Percentiles rank a stretch among this genome's conserved stretches.
phyloP scores from a whole-genome alignment of 2,329 filamentous ascomycete genomes.

The Dothideomycetes sp. region DNA sequence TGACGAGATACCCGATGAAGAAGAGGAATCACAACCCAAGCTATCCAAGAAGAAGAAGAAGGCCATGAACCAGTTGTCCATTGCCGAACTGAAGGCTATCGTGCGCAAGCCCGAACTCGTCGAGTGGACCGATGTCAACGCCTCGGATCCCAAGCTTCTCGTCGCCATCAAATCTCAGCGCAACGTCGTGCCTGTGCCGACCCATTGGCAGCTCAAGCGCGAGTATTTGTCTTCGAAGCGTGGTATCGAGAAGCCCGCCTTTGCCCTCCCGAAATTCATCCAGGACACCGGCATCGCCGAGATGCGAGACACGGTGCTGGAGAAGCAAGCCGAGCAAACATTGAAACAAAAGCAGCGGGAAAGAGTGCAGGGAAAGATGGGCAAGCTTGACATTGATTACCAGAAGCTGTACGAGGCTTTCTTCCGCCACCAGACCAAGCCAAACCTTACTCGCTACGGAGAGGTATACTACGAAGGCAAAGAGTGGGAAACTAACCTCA shows the following conservation, averaged over 20 bases:
- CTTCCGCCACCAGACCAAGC: constrained; percentile 95
- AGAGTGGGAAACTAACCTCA: constrained; percentile 90
- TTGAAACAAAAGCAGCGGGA: constrained; percentile 95
- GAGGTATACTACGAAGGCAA: constrained; percentile 99
- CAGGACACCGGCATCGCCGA: constrained; percentile 94
- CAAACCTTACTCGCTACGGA: constrained; percentile 82
- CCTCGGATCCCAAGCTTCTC: constrained; percentile 75
- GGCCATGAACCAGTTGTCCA: constrained; percentile 79
- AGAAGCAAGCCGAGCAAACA: constrained; percentile 86
- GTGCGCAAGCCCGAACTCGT: constrained; percentile 88
- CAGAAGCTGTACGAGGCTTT: constrained; percentile 97
- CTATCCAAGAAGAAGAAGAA: constrained; percentile 94
- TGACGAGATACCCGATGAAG: constrained; percentile 75
- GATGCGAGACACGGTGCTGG: constrained; percentile 92
- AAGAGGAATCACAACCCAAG: constrained; percentile 60
- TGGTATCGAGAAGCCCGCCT: constrained; percentile 90
- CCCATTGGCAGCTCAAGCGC: constrained; percentile 90
- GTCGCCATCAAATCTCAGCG: constrained; percentile 92
- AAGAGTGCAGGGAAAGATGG: constrained; percentile 89
- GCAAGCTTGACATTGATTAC: constrained; percentile 95
- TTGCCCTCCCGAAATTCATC: constrained; percentile 89
- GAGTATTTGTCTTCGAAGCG: constrained; percentile 96
- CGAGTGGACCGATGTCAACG: constrained; percentile 93
- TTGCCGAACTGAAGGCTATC: constrained; percentile 88
- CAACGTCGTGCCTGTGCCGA: constrained; percentile 89